Evolutionary conservation across 179 eudicot genomes (phyloP).

Genomic region (Drosera spatulata): DNA sequence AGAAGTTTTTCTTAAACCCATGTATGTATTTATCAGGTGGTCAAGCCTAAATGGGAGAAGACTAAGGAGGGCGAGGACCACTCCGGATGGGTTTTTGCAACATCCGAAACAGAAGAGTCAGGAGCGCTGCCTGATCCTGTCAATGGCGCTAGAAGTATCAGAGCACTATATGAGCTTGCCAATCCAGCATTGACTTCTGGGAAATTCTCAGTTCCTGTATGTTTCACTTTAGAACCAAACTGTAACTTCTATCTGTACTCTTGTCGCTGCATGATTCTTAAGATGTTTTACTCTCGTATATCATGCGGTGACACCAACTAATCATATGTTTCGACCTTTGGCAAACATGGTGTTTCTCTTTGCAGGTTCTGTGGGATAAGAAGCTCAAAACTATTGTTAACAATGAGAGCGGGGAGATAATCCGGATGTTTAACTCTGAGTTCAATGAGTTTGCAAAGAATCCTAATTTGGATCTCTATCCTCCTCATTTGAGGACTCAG

Average conservation of each 20-base stretch:
- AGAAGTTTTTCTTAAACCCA: too few species aligned
- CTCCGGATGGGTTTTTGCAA: constrained; percentile 90
- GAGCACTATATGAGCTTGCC: constrained; percentile 78
- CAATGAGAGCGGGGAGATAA: constrained; percentile 90
- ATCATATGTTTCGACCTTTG: too few species aligned
- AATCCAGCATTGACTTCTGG: constrained; percentile 58
- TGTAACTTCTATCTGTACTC: background rate
- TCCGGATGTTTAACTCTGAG: constrained; percentile 86
- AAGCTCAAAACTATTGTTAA: constrained; percentile 32
- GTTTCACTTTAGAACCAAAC: constrained; percentile 6
- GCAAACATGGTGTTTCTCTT: too few species aligned
- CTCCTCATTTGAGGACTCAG: constrained; percentile 46
- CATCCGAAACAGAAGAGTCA: constrained; percentile 50
- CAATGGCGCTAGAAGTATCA: constrained; percentile 60
- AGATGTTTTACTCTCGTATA: too few species aligned
- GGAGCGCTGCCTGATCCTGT: constrained; percentile 60
- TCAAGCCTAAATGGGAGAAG: constrained; percentile 66
- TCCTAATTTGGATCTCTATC: constrained; percentile 68
- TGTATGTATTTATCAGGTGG: constrained; percentile 17
- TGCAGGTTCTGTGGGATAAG: constrained; percentile 69
- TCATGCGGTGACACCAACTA: too few species aligned
- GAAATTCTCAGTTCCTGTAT: constrained; percentile 80
- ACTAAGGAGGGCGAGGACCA: constrained; percentile 80
- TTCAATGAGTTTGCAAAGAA: constrained; percentile 75
- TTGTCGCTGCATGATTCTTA: too few species aligned